A percentile compares a stretch with the other conserved stretches of the same genome.
Evolutionary conservation across 1,284 basidiomycete genomes (phyloP).

Genomic region (Pascua sp.): DNA sequence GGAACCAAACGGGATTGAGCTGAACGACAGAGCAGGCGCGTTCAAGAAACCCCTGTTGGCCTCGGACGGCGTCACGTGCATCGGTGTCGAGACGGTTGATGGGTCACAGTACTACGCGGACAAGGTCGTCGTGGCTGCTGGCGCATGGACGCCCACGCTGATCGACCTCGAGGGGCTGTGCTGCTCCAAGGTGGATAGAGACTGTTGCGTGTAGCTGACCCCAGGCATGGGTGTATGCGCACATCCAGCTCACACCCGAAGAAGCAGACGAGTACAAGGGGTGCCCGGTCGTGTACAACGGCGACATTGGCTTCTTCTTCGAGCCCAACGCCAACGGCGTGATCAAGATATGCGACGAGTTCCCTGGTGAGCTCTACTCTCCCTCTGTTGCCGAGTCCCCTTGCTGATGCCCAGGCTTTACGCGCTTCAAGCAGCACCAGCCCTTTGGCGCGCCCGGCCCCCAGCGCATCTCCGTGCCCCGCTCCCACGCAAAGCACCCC

Average conservation of each 20-base stretch:
- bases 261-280: constrained; percentile 24
- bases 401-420: neutral
- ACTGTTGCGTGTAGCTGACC: too few species aligned
- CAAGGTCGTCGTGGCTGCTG: constrained; percentile 43
- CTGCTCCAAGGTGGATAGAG: constrained; percentile 26
- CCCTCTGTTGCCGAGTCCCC: too few species aligned
- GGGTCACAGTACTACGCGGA: constrained; percentile 36
- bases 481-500: neutral
- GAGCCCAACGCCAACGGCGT: constrained; percentile 2
- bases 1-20: too few species aligned
- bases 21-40: neutral
- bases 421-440: constrained; percentile 1
- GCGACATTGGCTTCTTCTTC: constrained; percentile 7
- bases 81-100: constrained; percentile 36
- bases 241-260: constrained; percentile 41
- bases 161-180: constrained; percentile 47
- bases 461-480: neutral
- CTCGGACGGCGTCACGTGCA: constrained; percentile 21
- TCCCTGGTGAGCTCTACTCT: neutral
- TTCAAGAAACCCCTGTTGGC: constrained; percentile 1
- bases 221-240: constrained; percentile 42
- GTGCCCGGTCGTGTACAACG: constrained; percentile 2
- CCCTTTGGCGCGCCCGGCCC: neutral
- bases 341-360: constrained; percentile 4
- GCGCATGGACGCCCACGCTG: constrained; percentile 44